These are phyloP conservation scores for Amaranthus cruentus DNA, from an alignment of 148 eudicot species.

Conservation along the genomic window DNA sequence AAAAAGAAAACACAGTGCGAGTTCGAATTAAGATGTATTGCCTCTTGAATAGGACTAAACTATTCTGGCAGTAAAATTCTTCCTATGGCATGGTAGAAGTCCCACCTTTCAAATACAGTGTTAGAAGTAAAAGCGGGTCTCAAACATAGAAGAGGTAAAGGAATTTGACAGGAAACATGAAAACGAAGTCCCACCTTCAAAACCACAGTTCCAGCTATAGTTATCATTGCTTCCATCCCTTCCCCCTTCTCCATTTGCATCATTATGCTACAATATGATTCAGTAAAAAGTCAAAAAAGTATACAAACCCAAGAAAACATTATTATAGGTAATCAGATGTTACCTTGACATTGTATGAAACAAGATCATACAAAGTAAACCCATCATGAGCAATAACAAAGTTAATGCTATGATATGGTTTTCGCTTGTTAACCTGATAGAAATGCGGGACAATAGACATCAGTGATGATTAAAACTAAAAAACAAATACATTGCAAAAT, in stretches of 20 bases:
- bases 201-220: constrained; percentile 94
- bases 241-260: constrained; percentile 88
- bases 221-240: constrained; percentile 97
- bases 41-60: background rate
- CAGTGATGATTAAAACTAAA: background rate
- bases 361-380: constrained; percentile 92
- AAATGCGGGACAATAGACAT: background rate
- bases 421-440: constrained; percentile 79
- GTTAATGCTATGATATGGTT: constrained; percentile 88
- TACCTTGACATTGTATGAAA: constrained; percentile 90
- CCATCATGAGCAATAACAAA: constrained; percentile 97
- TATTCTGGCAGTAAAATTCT: background rate
- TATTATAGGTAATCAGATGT: background rate
- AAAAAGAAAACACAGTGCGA: too few species aligned
- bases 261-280: constrained; percentile 63
- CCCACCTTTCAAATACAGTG: background rate
- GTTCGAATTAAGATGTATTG: background rate
- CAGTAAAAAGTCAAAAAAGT: background rate
- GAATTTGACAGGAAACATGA: background rate
- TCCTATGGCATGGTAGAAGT: background rate
- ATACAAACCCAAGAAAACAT: background rate
- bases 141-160: background rate
- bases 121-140: background rate
- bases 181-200: constrained; percentile 54
- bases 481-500: background rate